Evolutionary conservation across 768 basidiomycete species (phyloP).

Genomic region (Tulasnella calospora): DNA sequence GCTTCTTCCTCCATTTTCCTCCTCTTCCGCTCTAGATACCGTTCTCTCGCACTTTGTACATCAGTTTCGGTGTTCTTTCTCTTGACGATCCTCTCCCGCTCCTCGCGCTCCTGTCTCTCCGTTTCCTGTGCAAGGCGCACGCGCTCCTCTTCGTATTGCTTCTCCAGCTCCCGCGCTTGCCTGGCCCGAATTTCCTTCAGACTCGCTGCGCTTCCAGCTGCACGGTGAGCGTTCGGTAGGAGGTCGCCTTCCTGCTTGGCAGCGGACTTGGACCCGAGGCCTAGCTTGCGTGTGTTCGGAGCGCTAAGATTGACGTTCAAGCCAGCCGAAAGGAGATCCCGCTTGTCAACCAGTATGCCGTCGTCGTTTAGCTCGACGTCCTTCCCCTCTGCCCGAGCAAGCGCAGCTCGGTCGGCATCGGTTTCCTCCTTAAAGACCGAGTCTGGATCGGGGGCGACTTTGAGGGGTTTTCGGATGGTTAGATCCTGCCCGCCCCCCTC

Average conservation of each 20-base stretch:
- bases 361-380: conserved; percentile 94
- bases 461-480: conserved; percentile 68
- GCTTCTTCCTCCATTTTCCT: conserved; percentile 54
- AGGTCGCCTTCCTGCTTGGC: conserved; percentile 33
- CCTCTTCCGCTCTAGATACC: conserved; percentile 76
- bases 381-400: conserved; percentile 70
- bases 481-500: conserved; percentile 54
- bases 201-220: conserved; percentile 77
- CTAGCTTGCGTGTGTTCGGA: conserved; percentile 71
- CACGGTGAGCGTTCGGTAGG: conserved; percentile 53
- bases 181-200: conserved; percentile 79
- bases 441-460: conserved; percentile 44
- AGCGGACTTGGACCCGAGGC: conserved; percentile 39
- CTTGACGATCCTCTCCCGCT: conserved; percentile 58
- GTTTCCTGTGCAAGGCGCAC: conserved; percentile 54
- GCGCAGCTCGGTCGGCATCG: conserved; percentile 66
- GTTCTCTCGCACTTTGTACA: conserved; percentile 65
- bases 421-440: conserved; percentile 39
- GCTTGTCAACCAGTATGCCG: conserved; percentile 94
- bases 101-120: conserved; percentile 57
- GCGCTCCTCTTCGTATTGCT: conserved; percentile 73
- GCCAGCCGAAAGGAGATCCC: conserved; percentile 85
- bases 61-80: conserved; percentile 73
- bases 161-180: conserved; percentile 67
- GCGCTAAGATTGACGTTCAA: conserved; percentile 69